A percentile compares a stretch with the other conserved stretches of the same genome.
These are phyloP conservation scores for Nannochloropsis gaditana DNA, from an alignment of 108 stramenopile genomes.

Conservation along the genomic window DNA sequence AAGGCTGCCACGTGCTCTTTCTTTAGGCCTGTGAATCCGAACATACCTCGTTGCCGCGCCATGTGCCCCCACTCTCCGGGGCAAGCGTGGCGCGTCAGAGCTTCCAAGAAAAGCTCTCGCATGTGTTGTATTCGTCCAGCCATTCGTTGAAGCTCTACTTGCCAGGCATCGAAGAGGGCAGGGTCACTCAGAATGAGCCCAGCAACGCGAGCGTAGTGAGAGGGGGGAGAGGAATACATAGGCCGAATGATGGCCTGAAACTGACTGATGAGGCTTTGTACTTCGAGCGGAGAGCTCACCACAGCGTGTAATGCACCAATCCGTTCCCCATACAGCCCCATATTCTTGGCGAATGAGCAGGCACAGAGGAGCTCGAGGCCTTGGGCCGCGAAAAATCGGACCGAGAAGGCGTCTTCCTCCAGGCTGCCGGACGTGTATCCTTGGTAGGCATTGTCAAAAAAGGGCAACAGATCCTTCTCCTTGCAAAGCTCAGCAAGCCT, in stretches of 20 bases:
- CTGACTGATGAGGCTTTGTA: conserved; percentile 32
- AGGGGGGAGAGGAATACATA: conserved; percentile 54
- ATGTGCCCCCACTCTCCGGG: conserved; percentile 48
- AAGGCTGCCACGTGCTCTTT: conserved; percentile 29
- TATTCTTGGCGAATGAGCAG: conserved; percentile 56
- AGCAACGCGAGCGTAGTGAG: conserved; percentile 37
- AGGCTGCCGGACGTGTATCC: conserved; percentile 45
- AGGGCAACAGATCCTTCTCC: conserved; percentile 28
- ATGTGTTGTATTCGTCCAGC: conserved; percentile 34
- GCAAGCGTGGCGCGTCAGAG: conserved; percentile 30
- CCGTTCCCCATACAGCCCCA: conserved; percentile 57
- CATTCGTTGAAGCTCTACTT: conserved; percentile 38
- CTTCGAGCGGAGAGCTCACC: conserved; percentile 8
- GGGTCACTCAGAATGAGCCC: conserved; percentile 33
- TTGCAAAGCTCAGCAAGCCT: conserved; percentile 36
- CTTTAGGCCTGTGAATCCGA: conserved; percentile 43
- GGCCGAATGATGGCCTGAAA: conserved; percentile 45
- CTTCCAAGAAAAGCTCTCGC: conserved; percentile 30
- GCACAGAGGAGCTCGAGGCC: conserved; percentile 45
- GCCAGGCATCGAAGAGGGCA: conserved; percentile 30
- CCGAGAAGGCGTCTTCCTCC: conserved; percentile 38
- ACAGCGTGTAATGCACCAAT: conserved; percentile 49
- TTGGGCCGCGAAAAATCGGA: conserved; percentile 40
- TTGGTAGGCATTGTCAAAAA: conserved; percentile 61
- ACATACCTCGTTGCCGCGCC: conserved; percentile 47